A percentile compares a stretch with the other conserved stretches of the same genome.
These are phyloP conservation scores for Colletotrichum euphorbiae DNA, from an alignment of 2,329 filamentous ascomycete species.

Conservation along the genomic window DNA sequence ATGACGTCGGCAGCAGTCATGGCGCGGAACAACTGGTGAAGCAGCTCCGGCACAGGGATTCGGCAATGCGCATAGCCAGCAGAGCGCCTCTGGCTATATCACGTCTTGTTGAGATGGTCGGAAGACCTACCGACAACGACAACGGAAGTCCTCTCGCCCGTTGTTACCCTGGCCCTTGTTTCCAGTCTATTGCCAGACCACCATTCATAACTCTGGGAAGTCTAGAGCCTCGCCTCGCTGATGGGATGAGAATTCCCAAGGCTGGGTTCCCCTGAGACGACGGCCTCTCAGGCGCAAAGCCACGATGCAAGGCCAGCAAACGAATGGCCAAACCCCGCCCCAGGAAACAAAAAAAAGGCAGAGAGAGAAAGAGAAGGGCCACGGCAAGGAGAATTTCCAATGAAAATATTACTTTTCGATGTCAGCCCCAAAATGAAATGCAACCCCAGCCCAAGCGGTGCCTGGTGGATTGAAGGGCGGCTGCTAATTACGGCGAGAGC, in stretches of 20 bases:
- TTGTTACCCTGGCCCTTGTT: slow-evolving; percentile 30
- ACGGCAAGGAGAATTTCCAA: slow-evolving; percentile 25
- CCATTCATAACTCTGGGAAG: slow-evolving; percentile 2
- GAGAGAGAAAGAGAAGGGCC: not conserved
- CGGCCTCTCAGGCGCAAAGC: slow-evolving; percentile 5
- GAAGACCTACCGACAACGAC: slow-evolving; percentile 27
- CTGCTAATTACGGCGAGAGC: slow-evolving; percentile 15
- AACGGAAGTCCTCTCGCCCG: slow-evolving; percentile 25
- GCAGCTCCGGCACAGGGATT: slow-evolving; percentile 33
- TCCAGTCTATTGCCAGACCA: slow-evolving; percentile 27
- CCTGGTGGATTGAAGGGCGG: slow-evolving; percentile 24
- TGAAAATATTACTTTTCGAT: slow-evolving; percentile 30
- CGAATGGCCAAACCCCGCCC: not conserved
- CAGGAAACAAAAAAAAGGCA: not conserved
- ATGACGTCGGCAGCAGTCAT: slow-evolving; percentile 39
- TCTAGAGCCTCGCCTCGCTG: slow-evolving; percentile 25
- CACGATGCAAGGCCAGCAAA: slow-evolving; percentile 32
- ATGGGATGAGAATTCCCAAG: slow-evolving; percentile 23
- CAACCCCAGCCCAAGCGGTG: slow-evolving; percentile 22
- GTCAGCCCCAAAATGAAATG: slow-evolving; percentile 31
- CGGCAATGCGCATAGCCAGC: slow-evolving; percentile 34
- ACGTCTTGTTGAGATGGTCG: slow-evolving; percentile 21
- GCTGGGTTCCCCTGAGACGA: slow-evolving; percentile 29
- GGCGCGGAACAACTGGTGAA: slow-evolving; percentile 27
- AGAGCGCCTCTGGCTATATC: slow-evolving; percentile 34